Percentiles rank a stretch among this genome's conserved stretches.
Evolutionary conservation across 371 early-diverging fungal species (phyloP).

Genomic region (Chytridiales sp.): DNA sequence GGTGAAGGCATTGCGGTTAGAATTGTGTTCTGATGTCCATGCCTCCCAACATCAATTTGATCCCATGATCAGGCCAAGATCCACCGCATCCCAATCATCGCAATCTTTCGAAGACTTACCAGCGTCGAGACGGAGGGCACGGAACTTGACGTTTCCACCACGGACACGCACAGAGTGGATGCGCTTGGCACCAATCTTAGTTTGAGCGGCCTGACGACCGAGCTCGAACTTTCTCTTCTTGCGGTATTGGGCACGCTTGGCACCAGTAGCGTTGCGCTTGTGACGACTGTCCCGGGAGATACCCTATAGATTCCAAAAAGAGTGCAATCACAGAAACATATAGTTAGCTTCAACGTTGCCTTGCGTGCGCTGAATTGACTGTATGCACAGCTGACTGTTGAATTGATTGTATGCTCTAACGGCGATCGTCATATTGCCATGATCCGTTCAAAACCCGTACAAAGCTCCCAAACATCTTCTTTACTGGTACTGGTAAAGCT

Average conservation of each 20-base stretch:
- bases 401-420: too few relatives aligned
- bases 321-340: too few relatives aligned
- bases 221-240: constrained; percentile 99
- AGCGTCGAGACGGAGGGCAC: constrained; percentile 96
- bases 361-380: too few relatives aligned
- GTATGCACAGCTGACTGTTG: too few relatives aligned
- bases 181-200: constrained; percentile 95
- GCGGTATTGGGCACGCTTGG: constrained; percentile 96
- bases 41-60: not conserved
- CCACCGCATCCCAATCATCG: not conserved
- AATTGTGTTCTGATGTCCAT: too few relatives aligned
- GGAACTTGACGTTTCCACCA: constrained; percentile 99
- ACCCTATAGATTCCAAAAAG: constrained; percentile 62
- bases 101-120: constrained; percentile 47
- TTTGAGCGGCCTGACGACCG: constrained; percentile 97
- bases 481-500: too few relatives aligned
- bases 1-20: too few relatives aligned
- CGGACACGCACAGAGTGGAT: constrained; percentile 95
- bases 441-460: too few relatives aligned
- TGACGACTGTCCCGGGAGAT: constrained; percentile 97
- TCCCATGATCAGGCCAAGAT: not conserved
- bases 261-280: constrained; percentile 98
- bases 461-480: too few relatives aligned
- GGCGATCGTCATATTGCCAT: too few relatives aligned
- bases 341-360: too few relatives aligned